Evolutionary conservation across 305 asterid species (phyloP).

Genomic region (Solanum aculeatissimum): DNA sequence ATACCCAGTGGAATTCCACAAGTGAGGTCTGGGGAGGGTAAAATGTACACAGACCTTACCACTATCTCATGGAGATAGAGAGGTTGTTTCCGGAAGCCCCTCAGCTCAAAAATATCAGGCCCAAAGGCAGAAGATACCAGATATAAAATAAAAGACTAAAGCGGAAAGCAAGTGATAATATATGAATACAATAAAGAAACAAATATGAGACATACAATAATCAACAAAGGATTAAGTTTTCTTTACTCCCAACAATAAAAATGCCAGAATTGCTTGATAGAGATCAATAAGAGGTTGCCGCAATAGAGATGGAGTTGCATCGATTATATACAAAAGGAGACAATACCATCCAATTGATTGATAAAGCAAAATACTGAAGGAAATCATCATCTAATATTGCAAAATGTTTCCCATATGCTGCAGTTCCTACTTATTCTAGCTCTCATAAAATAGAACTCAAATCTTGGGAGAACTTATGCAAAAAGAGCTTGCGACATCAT

Average conservation of each 20-base stretch:
- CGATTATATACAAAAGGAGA: neutral
- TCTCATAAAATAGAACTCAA: neutral
- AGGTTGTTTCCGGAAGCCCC: too few relatives aligned
- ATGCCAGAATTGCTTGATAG: neutral
- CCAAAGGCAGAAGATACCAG: too few relatives aligned
- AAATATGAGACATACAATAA: too few relatives aligned
- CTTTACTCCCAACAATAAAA: neutral
- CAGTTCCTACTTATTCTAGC: neutral
- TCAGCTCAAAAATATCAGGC: too few relatives aligned
- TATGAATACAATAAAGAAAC: too few relatives aligned
- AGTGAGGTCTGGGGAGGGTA: too few relatives aligned
- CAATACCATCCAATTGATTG: neutral
- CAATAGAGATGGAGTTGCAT: neutral
- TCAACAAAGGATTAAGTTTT: too few relatives aligned
- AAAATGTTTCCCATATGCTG: neutral
- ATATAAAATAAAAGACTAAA: too few relatives aligned
- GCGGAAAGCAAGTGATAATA: too few relatives aligned
- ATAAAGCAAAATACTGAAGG: neutral
- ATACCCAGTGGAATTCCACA: too few relatives aligned
- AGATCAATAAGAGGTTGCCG: neutral
- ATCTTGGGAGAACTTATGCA: neutral
- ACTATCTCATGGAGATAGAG: too few relatives aligned
- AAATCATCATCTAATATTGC: neutral
- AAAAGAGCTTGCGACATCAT: neutral
- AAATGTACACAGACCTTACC: too few relatives aligned